These are phyloP conservation scores for Daldinia eschscholtzii DNA, from an alignment of 2,329 filamentous ascomycete genomes.

Conservation along the genomic window DNA sequence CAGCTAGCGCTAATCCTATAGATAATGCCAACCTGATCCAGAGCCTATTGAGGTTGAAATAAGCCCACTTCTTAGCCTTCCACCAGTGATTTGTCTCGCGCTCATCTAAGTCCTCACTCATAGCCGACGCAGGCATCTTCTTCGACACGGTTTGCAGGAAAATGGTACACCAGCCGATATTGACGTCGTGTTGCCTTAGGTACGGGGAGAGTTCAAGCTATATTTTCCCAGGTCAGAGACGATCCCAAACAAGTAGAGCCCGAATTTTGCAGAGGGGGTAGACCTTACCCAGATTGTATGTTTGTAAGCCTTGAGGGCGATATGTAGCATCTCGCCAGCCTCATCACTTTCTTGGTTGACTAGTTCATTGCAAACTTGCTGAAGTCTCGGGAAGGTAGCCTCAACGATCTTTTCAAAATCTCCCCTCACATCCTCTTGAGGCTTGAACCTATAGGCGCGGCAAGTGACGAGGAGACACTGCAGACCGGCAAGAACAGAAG, in stretches of 20 bases:
- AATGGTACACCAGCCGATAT: conserved; percentile 95
- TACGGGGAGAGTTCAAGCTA: conserved; percentile 87
- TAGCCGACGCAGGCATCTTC: conserved; percentile 80
- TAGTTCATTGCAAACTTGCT: conserved; percentile 88
- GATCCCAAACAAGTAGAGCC: not conserved
- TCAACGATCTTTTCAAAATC: conserved; percentile 97
- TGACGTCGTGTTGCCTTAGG: conserved; percentile 82
- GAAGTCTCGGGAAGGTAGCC: conserved; percentile 86
- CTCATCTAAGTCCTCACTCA: conserved; percentile 84
- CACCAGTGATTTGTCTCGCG: conserved; percentile 97
- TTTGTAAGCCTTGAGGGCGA: conserved; percentile 96
- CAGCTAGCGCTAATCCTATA: conserved; percentile 24
- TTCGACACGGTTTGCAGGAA: conserved; percentile 94
- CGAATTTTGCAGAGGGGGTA: not conserved
- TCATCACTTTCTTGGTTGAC: conserved; percentile 93
- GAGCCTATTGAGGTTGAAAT: conserved; percentile 95
- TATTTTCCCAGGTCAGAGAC: conserved; percentile 38
- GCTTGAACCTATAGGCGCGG: conserved; percentile 94
- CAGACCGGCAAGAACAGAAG: conserved; percentile 90
- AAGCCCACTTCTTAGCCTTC: conserved; percentile 99
- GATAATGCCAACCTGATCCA: conserved; percentile 79
- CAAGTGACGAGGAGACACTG: conserved; percentile 96
- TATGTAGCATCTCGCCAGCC: conserved; percentile 95
- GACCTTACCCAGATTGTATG: conserved; percentile 92
- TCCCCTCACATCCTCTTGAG: conserved; percentile 76